Conservation (phyloP, 75 land plant genomes). For the Pinus tabuliformis region DNA sequence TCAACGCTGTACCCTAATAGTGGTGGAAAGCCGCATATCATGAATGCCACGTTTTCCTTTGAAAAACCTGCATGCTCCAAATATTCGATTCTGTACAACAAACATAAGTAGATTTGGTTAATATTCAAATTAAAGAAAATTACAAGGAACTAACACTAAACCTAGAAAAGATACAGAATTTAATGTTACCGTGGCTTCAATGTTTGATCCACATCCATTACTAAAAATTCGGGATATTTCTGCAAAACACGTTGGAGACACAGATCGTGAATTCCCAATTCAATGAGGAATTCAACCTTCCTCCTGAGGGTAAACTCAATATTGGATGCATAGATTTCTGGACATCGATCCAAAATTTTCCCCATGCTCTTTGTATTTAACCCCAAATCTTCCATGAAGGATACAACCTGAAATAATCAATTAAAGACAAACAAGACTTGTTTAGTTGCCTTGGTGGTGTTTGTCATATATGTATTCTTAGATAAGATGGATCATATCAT, state of each 20-base stretch:
- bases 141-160: not conserved
- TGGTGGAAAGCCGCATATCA: slow-evolving; percentile 85
- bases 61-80: slow-evolving; percentile 50
- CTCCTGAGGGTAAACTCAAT: slow-evolving; percentile 54
- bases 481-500: too few species aligned
- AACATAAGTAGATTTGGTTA: not conserved
- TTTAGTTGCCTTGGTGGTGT: too few species aligned
- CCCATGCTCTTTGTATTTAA: slow-evolving; percentile 42
- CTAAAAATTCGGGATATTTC: slow-evolving; percentile 80
- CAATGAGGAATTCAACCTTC: slow-evolving; percentile 58
- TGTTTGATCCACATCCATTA: slow-evolving; percentile 54
- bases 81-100: slow-evolving; percentile 56
- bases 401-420: slow-evolving; percentile 47
- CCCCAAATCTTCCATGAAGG: slow-evolving; percentile 61
- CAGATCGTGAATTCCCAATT: slow-evolving; percentile 44
- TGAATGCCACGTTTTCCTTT: slow-evolving; percentile 50
- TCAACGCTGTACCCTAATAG: slow-evolving; percentile 83
- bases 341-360: slow-evolving; percentile 54
- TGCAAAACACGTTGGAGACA: slow-evolving; percentile 51
- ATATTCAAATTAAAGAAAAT: not conserved
- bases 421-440: too few species aligned
- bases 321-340: slow-evolving; percentile 69
- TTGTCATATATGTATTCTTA: too few species aligned
- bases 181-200: slow-evolving; percentile 63
- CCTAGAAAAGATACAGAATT: not conserved